Base-by-base conservation (phyloP, 495 filamentous ascomycete genomes). In the Trichoderma erinaceum region DNA sequence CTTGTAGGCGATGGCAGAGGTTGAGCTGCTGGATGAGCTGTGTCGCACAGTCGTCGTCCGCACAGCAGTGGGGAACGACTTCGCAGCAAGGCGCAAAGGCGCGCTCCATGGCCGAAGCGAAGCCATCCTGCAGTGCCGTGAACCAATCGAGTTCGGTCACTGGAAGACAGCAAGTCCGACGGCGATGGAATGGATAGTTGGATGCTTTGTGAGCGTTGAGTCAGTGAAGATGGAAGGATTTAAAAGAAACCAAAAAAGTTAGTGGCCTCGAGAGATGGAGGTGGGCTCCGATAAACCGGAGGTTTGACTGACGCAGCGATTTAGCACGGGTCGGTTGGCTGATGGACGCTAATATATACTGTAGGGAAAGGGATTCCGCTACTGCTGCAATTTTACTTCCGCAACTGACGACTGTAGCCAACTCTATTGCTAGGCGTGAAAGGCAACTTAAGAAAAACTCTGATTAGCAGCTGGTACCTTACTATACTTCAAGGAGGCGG, bases 1-100 rank as follows among this genome's bases (percentile, higher is more conserved):
- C 84, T 99, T 99, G 88, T 99, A 99, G 73, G 93, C 92, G 70
- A 98, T 85, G 63, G 95, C 94, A 44, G 91, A 92, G 72, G 94
- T 98, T 58, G 94, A 96, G 68, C 87, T 91, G 75, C 73, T 81
- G 68, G 69, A 74, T 21, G 56, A 61, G 56, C 27, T 61, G 56
- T 61, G 56, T 61, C 56, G 56, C 56, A 61, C 56, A 23, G 56
- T 61, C 56, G 56, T 61, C 56, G 56, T 32, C 56, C 27, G 27
- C 56, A 25, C 56, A 18, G n/a, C 56, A 32, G 56, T 25, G 44
- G 44, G 44, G 15, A 48, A 18, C 1, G 44, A 15, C 44, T 11
- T 48, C 15, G 44, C 44, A 12, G 63, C 61, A 69, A 43, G 61
- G n/a, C 58, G 23, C 27, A 63, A 56, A 52, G 27, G 52, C 56